phyloP scores from a whole-genome alignment of 2,329 filamentous ascomycete genomes.

The Intubia oerlemansii region DNA sequence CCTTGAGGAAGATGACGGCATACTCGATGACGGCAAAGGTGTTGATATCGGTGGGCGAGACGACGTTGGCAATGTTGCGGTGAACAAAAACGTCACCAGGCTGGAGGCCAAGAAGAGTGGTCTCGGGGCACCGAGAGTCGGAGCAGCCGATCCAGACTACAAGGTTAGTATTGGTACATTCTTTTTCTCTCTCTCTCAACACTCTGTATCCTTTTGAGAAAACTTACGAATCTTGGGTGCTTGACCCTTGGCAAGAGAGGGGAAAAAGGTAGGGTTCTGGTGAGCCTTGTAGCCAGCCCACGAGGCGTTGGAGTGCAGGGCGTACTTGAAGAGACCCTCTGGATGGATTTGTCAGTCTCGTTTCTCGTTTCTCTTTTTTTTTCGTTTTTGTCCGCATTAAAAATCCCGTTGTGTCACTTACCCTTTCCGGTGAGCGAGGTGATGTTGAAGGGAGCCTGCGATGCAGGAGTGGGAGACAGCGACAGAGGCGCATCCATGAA shows the following conservation, averaged over 20 bases:
- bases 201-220: too few relatives aligned
- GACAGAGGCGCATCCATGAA: too few relatives aligned
- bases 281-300: conserved; percentile 46
- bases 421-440: too few relatives aligned
- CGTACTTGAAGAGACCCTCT: neutral
- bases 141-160: conserved; percentile 71
- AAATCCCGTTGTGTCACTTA: too few relatives aligned
- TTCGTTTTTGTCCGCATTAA: too few relatives aligned
- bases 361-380: too few relatives aligned
- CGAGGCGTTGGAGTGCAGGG: conserved; percentile 42
- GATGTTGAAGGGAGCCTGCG: too few relatives aligned
- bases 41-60: conserved; percentile 55
- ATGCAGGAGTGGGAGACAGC: too few relatives aligned
- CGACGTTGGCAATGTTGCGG: conserved; percentile 76
- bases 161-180: neutral
- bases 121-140: conserved; percentile 70
- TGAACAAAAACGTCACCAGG: conserved; percentile 78
- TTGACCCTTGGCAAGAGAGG: conserved; percentile 44
- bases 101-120: conserved; percentile 54
- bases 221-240: conserved; percentile 34
- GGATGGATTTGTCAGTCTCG: too few relatives aligned
- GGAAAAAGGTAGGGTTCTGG: conserved; percentile 51
- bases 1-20: conserved; percentile 49
- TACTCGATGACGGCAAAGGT: conserved; percentile 59
- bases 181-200: too few relatives aligned